Evolutionary conservation across 495 filamentous ascomycete species (phyloP).

Genomic region (Lophiotrema nucula): DNA sequence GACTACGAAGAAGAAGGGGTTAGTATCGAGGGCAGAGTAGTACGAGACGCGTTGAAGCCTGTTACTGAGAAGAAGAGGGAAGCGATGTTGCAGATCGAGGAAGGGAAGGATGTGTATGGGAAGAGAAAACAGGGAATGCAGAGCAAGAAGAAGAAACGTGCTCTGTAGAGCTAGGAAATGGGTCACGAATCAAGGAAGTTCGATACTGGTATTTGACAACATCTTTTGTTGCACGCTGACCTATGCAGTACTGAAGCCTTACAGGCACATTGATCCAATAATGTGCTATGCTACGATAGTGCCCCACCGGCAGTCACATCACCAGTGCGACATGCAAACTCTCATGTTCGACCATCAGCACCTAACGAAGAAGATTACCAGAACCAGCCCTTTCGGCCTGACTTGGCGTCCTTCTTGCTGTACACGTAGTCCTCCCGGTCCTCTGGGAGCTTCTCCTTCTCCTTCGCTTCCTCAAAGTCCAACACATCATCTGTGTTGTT

Average conservation of each 20-base stretch:
- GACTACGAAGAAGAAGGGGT: conserved; percentile 85
- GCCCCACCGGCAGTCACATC: too few species aligned
- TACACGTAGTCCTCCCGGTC: conserved; percentile 1
- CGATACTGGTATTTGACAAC: too few species aligned
- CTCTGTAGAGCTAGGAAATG: not conserved
- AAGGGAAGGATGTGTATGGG: conserved; percentile 79
- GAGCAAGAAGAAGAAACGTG: conserved; percentile 41
- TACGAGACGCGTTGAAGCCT: conserved; percentile 77
- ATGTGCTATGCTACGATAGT: too few species aligned
- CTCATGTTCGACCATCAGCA: not conserved
- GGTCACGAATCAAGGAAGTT: not conserved
- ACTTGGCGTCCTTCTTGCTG: not conserved
- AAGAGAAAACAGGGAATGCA: conserved; percentile 65
- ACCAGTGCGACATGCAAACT: too few species aligned
- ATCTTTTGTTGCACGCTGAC: too few species aligned
- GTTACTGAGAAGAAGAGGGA: conserved; percentile 91
- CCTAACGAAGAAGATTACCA: not conserved
- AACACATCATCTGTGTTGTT: not conserved
- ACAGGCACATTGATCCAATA: too few species aligned
- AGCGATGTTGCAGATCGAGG: conserved; percentile 84
- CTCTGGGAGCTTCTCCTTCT: not conserved
- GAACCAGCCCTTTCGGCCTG: conserved; percentile 4
- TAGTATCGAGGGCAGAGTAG: conserved; percentile 81
- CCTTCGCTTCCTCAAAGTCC: not conserved
- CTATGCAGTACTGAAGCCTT: too few species aligned